Conservation (phyloP, 2,329 filamentous ascomycete species). For the Ilyonectria robusta region DNA sequence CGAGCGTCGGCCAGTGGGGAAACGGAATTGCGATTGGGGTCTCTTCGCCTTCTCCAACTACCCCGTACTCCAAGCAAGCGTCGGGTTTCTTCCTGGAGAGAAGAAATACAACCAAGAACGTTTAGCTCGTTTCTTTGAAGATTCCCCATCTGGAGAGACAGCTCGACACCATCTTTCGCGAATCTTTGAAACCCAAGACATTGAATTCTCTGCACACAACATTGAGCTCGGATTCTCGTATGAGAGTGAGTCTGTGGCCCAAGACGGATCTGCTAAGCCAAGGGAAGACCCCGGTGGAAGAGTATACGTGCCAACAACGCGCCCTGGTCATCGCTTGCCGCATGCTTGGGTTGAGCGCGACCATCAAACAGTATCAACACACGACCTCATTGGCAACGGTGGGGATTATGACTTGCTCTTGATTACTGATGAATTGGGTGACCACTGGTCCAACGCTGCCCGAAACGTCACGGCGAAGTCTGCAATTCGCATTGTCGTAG, state of each 20-base stretch:
- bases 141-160: background rate
- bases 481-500: no score
- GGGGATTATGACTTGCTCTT: background rate
- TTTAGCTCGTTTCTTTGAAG: background rate
- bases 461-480: no score
- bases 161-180: background rate
- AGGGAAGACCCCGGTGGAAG: background rate
- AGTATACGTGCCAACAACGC: background rate
- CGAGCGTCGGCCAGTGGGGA: background rate
- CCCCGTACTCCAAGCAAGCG: background rate
- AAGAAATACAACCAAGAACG: background rate
- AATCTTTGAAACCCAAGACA: background rate
- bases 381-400: background rate
- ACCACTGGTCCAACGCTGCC: background rate
- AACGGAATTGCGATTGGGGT: slow-evolving; percentile 5
- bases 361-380: background rate
- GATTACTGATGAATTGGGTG: background rate
- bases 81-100: background rate
- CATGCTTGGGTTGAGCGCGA: slow-evolving; percentile 5
- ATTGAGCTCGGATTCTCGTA: slow-evolving; percentile 6
- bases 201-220: background rate
- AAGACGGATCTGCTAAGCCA: background rate
- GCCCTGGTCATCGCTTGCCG: background rate
- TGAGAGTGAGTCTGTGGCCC: background rate
- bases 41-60: background rate